Conservation (phyloP, 73 alveolate species). For the Blepharisma stoltei region DNA sequence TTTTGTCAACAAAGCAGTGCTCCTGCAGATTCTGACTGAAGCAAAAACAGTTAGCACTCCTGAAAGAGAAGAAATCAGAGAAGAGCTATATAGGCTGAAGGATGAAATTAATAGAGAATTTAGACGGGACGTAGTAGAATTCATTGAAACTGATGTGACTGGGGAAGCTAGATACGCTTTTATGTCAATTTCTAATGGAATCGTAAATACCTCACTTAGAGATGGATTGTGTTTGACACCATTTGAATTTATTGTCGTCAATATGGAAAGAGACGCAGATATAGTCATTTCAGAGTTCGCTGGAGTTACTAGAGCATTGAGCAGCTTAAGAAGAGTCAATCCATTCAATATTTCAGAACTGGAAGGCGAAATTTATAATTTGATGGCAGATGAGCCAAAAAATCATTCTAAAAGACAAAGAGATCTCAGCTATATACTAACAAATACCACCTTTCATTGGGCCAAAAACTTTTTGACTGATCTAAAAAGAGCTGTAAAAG, state of each 20-base stretch:
- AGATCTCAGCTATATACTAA: not conserved
- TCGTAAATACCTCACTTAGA: constrained; percentile 39
- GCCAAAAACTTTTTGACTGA: not conserved
- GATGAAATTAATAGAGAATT: constrained; percentile 32
- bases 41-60: constrained; percentile 18
- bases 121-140: constrained; percentile 30
- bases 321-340: constrained; percentile 50
- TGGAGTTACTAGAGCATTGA: constrained; percentile 53
- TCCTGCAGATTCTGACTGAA: constrained; percentile 38
- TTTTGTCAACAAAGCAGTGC: not conserved
- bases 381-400: not conserved
- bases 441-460: not conserved
- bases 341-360: constrained; percentile 57
- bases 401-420: not conserved
- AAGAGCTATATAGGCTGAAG: constrained; percentile 24
- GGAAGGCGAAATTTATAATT: constrained; percentile 27
- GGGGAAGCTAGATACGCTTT: constrained; percentile 45
- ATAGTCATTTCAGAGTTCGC: constrained; percentile 59
- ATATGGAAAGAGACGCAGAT: constrained; percentile 19
- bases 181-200: constrained; percentile 45
- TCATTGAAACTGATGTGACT: constrained; percentile 34
- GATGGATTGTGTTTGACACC: constrained; percentile 71
- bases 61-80: constrained; percentile 20
- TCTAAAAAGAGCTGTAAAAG: not conserved
- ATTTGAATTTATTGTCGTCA: constrained; percentile 47